phyloP scores from a whole-genome alignment of 1,284 basidiomycete species.

The Gastroboletus turbinatus region DNA sequence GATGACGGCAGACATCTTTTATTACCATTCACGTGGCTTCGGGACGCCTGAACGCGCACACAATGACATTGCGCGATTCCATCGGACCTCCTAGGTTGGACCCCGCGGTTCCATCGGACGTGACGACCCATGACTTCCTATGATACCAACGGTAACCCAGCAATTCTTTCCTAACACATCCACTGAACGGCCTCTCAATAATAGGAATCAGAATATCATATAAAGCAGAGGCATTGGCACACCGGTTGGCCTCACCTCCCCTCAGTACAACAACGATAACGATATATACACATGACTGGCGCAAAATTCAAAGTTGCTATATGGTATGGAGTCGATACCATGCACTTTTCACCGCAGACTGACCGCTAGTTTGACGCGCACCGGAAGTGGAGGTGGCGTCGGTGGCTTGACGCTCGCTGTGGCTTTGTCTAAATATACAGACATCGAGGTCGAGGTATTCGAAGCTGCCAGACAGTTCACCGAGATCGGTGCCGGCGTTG shows the following conservation, averaged over 20 bases:
- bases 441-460: constrained; percentile 54
- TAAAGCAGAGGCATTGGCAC: background rate
- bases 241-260: background rate
- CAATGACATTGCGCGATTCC: constrained; percentile 15
- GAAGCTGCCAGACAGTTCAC: constrained; percentile 47
- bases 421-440: constrained; percentile 46
- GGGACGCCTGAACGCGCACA: background rate
- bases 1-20: background rate
- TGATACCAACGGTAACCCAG: background rate
- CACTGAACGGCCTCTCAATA: too few relatives aligned
- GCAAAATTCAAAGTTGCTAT: constrained; percentile 33
- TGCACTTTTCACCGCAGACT: background rate
- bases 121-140: background rate
- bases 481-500: constrained; percentile 58
- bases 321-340: constrained; percentile 20
- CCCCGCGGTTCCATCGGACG: constrained; percentile 31
- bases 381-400: constrained; percentile 50
- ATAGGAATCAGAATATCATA: background rate
- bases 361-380: background rate
- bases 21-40: background rate
- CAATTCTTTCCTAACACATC: background rate
- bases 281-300: constrained; percentile 11
- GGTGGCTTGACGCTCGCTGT: constrained; percentile 46
- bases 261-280: background rate
- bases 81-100: constrained; percentile 19